Evolutionary conservation across 805 yeast species (phyloP).

Genomic region (Pichia gijzeniarum): DNA sequence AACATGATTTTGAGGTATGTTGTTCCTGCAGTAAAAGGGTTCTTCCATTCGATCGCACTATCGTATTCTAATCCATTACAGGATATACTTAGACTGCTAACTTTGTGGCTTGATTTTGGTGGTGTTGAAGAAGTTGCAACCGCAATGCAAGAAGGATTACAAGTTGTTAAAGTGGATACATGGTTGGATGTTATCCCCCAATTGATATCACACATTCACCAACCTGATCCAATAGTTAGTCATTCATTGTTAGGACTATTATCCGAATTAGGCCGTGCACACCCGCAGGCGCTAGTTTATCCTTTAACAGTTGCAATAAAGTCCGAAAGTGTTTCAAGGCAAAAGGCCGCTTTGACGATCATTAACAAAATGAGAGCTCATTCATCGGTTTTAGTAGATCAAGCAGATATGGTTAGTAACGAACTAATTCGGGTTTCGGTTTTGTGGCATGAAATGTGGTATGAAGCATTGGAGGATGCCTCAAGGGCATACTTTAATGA

Average conservation of each 20-base stretch:
- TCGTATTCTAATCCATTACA: conserved; percentile 85
- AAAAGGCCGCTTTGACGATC: conserved; percentile 84
- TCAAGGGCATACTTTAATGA: conserved; percentile 90
- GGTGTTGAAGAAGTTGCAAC: conserved; percentile 86
- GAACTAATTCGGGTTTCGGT: conserved; percentile 94
- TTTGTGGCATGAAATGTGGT: conserved; percentile 97
- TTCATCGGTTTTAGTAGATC: conserved; percentile 77
- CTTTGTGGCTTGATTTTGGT: conserved; percentile 95
- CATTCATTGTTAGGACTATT: conserved; percentile 71
- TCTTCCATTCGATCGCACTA: conserved; percentile 87
- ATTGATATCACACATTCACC: conserved; percentile 92
- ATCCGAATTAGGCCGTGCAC: conserved; percentile 86
- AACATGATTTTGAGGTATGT: conserved; percentile 79
- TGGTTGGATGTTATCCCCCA: conserved; percentile 97
- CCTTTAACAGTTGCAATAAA: conserved; percentile 95
- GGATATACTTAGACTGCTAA: conserved; percentile 82
- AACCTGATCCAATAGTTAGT: conserved; percentile 81
- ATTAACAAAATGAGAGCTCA: conserved; percentile 90
- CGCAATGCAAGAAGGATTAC: conserved; percentile 86
- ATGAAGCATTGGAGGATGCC: conserved; percentile 95
- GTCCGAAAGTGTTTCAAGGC: conserved; percentile 84
- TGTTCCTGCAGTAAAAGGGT: conserved; percentile 92
- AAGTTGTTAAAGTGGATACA: conserved; percentile 80
- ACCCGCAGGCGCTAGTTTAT: conserved; percentile 94
- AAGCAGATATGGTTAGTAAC: conserved; percentile 88